A percentile compares a stretch with the other conserved stretches of the same genome.
Evolutionary conservation across 2,329 filamentous ascomycete genomes (phyloP).

Genomic region (Diaporthe helianthi): DNA sequence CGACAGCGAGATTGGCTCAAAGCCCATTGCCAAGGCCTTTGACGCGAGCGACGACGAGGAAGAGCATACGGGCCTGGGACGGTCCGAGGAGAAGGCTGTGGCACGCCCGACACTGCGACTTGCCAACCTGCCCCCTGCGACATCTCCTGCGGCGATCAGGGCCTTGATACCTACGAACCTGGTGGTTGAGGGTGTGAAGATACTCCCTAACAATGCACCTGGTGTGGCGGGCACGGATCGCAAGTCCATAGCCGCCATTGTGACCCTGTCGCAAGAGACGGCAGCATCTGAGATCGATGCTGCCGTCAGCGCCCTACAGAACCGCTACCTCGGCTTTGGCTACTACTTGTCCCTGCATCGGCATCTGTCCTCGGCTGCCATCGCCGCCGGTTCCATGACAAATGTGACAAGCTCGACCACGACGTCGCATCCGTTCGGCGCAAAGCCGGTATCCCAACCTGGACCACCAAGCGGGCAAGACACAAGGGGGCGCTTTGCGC

Average conservation of each 20-base stretch:
- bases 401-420: conserved; percentile 52
- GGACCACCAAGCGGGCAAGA: conserved; percentile 39
- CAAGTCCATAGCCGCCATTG: conserved; percentile 78
- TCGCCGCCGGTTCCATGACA: conserved; percentile 46
- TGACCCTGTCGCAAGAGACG: conserved; percentile 81
- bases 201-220: conserved; percentile 63
- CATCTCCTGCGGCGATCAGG: conserved; percentile 65
- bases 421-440: conserved; percentile 76
- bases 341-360: conserved; percentile 82
- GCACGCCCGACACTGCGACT: conserved; percentile 69
- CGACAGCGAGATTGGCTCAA: conserved; percentile 41
- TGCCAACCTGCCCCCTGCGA: conserved; percentile 66
- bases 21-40: conserved; percentile 73
- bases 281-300: conserved; percentile 84
- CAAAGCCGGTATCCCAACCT: conserved; percentile 65
- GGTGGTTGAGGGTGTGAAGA: conserved; percentile 75
- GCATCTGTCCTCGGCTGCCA: conserved; percentile 81
- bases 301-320: conserved; percentile 78
- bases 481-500: conserved; percentile 67
- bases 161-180: conserved; percentile 65
- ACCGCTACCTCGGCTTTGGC: conserved; percentile 84
- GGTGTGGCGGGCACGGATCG: conserved; percentile 64
- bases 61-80: conserved; percentile 51
- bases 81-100: conserved; percentile 64
- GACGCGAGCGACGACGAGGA: conserved; percentile 69